Base-by-base conservation (phyloP, 441 rosid species). In the Daphne laureola region DNA sequence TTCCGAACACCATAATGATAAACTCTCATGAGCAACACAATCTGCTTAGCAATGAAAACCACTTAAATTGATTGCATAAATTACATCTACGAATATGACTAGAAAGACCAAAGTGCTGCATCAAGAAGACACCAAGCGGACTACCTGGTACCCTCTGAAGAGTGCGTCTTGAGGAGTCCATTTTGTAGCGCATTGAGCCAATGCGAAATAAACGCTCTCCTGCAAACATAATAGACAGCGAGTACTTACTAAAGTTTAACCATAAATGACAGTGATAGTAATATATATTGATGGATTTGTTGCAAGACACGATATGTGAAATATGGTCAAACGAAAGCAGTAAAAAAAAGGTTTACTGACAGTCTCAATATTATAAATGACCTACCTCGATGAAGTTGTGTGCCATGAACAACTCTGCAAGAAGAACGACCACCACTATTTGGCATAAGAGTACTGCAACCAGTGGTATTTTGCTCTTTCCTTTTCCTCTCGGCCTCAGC, bases 151-250 rank as follows among this genome's bases (percentile, higher is more conserved):
- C 75, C 71, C 97, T 87, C 66, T 80, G 96, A 65, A 93, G 93
- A 27, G 97, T 85, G 68, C 82, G 79, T 77, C 86, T 79, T 43
- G 99, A 87, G 68, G 97, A 55, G 74, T 87, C 99, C 97, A 90
- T 90, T 75, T 73, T 90, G 78, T 93, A 87, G 67, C 84, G 86
- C 51, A 80, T 71, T 36, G 82, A 77, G 67, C 97, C 96, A 75
- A 93, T 53, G 56, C 96, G 83, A 72, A 87, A 93, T 69, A 90
- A 70, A 15, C 91, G 83, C 62, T 75, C 84, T 49, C 96, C 97
- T 83, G 72, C 48, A 64, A 21, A 21, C 35, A 43, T 25, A 63
- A 21, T 41, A 46, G 36, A 36, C 38, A 62, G 14, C 12, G 17
- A 46, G n/a, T 4, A n/a, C 26, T 16, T 18, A 46, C 2, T 49